phyloP scores from a whole-genome alignment of 2,329 filamentous ascomycete genomes.

The Fusarium sambucinum region DNA sequence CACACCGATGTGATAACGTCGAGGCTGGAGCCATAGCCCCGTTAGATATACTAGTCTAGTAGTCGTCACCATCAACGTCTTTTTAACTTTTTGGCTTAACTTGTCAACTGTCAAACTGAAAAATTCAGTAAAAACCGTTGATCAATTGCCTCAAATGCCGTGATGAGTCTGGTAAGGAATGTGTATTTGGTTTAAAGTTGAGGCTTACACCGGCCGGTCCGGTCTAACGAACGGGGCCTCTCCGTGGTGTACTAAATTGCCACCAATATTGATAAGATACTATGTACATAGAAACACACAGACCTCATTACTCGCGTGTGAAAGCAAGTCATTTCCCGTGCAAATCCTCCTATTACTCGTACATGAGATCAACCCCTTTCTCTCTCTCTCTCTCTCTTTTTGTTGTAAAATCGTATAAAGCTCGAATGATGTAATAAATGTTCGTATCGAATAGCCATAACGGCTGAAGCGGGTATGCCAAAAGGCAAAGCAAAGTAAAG shows the following conservation, averaged over 20 bases:
- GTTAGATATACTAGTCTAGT: not conserved
- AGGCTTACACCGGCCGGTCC: slow-evolving; percentile 25
- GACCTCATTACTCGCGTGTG: slow-evolving; percentile 10
- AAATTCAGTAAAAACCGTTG: not conserved
- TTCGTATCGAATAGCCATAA: slow-evolving; percentile 2
- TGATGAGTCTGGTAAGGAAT: slow-evolving; percentile 33
- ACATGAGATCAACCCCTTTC: slow-evolving; percentile 13
- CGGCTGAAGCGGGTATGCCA: slow-evolving; percentile 11
- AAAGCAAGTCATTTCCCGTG: slow-evolving; percentile 7
- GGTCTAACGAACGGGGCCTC: slow-evolving; percentile 19
- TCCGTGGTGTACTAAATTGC: not conserved
- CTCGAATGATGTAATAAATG: not conserved
- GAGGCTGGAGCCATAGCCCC: not conserved
- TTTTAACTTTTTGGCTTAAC: slow-evolving; percentile 6
- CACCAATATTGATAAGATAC: slow-evolving; percentile 3
- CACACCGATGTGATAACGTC: not conserved
- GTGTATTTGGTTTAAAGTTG: slow-evolving; percentile 30
- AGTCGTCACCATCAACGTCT: slow-evolving; percentile 19
- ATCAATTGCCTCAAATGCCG: slow-evolving; percentile 8
- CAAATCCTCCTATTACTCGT: slow-evolving; percentile 17
- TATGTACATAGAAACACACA: slow-evolving; percentile 7
- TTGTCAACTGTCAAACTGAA: not conserved
- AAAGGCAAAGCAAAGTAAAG: not conserved
- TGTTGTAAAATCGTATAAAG: slow-evolving; percentile 9
- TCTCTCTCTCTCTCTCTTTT: not conserved